Evolutionary conservation across 164 flowering plant genomes (phyloP), one percentile per base, ranked within the genome.

Genomic region (Cinnamomum micranthum): DNA sequence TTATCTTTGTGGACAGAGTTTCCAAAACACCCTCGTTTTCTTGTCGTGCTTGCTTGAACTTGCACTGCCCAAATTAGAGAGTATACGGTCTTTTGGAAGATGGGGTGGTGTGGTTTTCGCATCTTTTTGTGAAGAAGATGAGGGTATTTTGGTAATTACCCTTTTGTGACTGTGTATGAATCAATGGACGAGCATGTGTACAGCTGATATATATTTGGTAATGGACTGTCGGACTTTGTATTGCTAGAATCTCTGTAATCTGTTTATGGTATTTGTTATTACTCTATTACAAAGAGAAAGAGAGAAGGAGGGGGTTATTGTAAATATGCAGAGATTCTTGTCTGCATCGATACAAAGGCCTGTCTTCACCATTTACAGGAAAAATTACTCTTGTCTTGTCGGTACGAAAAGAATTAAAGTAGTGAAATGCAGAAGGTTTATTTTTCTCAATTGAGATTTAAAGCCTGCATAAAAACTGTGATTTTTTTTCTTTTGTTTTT

Each of bases 271-370:
- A 14, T 2, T 71, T 17, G 24, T 22, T 17, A 19, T 52, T 58
- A 25, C 73, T 25, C 3, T 15, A 41, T 41, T 41, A 41, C 47
- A 28, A 12, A 25, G 58, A 2, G 50, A 64, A 33, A 22, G 17
- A 60, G 17, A 7, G 13, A 28, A 2, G 50, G 22, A 12, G 69
- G 68, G 68, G 25, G 64, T 25, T 33, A 64, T n/a, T 63, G 76
- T 73, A 66, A 73, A 65, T 27, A 23, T 51, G 52, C 63, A 13
- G 62, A 73, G 76, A 73, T 73, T 73, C 76, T 52, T 66, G 70
- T 73, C 62, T 73, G 70, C 65, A 14, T 73, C 70, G 50, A 73
- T 73, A 65, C 76, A 73, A 66, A 66, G 76, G 51, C 75, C 75
- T 28, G 59, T 50, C 70, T 73, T 65, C 70, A 52, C 70, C 24